These are phyloP conservation scores for Candida suzukii DNA, from an alignment of 805 yeast species.

Conservation along the genomic window DNA sequence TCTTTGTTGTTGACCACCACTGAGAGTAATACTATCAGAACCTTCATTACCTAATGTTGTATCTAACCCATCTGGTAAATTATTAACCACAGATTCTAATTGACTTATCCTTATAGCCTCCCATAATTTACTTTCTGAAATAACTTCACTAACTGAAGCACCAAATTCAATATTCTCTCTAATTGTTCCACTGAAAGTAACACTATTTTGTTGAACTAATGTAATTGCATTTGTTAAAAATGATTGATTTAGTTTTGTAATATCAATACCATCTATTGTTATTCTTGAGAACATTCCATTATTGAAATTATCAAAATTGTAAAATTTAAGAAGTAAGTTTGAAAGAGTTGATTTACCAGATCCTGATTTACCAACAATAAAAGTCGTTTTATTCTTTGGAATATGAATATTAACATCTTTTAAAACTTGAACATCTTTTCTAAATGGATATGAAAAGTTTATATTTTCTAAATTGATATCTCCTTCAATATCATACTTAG, in stretches of 20 bases:
- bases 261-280: conserved; percentile 44
- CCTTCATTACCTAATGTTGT: conserved; percentile 38
- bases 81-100: conserved; percentile 39
- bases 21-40: conserved; percentile 37
- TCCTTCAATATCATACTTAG: conserved; percentile 30
- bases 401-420: conserved; percentile 39
- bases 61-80: conserved; percentile 48
- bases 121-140: conserved; percentile 19
- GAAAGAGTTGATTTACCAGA: conserved; percentile 87
- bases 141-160: conserved; percentile 9
- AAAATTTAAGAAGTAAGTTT: conserved; percentile 53
- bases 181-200: conserved; percentile 58
- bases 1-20: conserved; percentile 91
- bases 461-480: conserved; percentile 49
- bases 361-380: conserved; percentile 82
- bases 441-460: conserved; percentile 54
- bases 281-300: conserved; percentile 32
- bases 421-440: conserved; percentile 42
- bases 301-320: conserved; percentile 31
- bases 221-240: conserved; percentile 63
- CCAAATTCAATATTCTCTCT: conserved; percentile 59
- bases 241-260: conserved; percentile 32
- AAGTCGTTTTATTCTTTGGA: conserved; percentile 41
- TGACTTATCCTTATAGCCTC: conserved; percentile 48
- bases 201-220: conserved; percentile 65